Base-by-base conservation (phyloP, 148 eudicot species). In the Persicaria maculosa region DNA sequence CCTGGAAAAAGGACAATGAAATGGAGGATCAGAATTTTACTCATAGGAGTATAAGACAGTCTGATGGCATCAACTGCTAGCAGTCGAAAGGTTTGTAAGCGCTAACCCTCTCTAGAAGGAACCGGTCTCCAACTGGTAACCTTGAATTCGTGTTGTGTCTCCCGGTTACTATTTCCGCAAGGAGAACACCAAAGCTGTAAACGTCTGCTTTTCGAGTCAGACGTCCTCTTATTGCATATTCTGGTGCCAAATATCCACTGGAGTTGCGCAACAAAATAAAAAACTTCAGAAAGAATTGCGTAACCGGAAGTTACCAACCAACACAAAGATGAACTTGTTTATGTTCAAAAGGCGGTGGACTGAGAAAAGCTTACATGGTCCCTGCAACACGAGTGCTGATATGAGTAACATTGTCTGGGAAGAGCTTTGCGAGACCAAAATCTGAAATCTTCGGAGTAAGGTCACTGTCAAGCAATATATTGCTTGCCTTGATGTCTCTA, bases 231-330 rank as follows among this genome's bases (percentile, higher is more conserved):
- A 86, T 71, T 70, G 86, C 86, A 74, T 86, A 86, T 48, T 86
- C 89, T 6, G 89, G 89, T 46, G 89, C 89, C 80, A 83, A 73
- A 75, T 86, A 83, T 6, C 89, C 89, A 75, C 89, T 84, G 84
- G 9, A 58, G 20, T 58, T 15, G 5, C 20, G 16, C 59, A 54
- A 54, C n/a, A 44, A 54, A 46, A 19, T 68, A 54, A 50, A 40
- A 14, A 3, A 40, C 17, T 65, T 14, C 36, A 65, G 14, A 45
- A 31, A 31, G 45, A 6, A 14, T 11, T 36, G 14, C 25, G 5
- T 14, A 5, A 65, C 70, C 17, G 6, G 31, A 62, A 62, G 44
- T 16, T 62, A 19, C 43, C 68, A 62, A 31, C 11, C 43, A 10
- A 25, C 5, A 62, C 7, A 62, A 10, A 62, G 11, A 62, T 62